Base-by-base conservation (phyloP, 202 grass and related monocot genomes). In the Dendrocalamus latiflorus region DNA sequence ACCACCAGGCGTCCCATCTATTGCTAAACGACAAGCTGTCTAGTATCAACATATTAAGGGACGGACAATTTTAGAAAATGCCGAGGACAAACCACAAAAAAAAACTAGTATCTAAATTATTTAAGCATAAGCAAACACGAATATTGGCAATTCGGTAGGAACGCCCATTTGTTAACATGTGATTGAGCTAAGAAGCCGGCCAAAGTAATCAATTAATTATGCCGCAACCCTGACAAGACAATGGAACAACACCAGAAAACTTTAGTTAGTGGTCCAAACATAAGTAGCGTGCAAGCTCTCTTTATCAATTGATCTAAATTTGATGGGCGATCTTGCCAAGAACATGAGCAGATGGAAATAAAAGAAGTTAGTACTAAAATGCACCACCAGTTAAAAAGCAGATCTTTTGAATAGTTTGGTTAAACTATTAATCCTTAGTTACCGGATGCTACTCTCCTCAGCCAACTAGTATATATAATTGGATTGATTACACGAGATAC, bases 171-270 rank as follows among this genome's bases (percentile, higher is more conserved):
- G 5, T 20, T 9, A 16, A 9, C 81, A 86, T 82, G 84, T 75
- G 68, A 22, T 45, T 83, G 53, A 55, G 53, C 20, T 55, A 56
- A 56, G 53, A 56, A 56, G 53, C 20, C 20, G n/a, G 8, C 78
- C 43, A 82, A 82, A 78, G 16, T 56, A 78, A 72, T 25, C 9
- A 51, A 56, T 81, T 85, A 89, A 76, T 16, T 48, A 78, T 67
- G 33, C 9, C 1, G 1, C n/a, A 64, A 43, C 33, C 41, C 68
- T 84, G 49, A 49, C 58, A 66, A n/a, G 59, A 17, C 42, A 68
- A 36, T 75, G 49, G 61, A 79, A 79, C 14, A 75, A 71, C 6
- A 36, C 1, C 45, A 60, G 3, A 20, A 10, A 34, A 48, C 7
- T 62, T 77, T 63, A 44, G 43, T 70, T 39, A n/a, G 33, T 1